Evolutionary conservation across 73 alveolate species (phyloP).

Genomic region (Uronychia setigera): DNA sequence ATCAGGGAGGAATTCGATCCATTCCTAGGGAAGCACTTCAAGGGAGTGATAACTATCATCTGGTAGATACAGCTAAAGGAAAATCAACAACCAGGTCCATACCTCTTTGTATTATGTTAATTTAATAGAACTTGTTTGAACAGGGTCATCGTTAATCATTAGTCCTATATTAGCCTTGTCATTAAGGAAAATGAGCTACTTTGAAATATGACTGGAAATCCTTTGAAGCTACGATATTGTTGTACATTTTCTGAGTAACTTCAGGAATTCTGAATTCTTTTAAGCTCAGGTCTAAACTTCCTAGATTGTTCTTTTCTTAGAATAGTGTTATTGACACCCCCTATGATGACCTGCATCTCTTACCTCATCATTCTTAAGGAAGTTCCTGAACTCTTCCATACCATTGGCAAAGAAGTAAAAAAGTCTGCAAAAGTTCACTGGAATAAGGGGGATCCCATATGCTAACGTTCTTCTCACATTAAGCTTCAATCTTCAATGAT

Average conservation of each 20-base stretch:
- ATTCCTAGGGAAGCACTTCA: constrained; percentile 50
- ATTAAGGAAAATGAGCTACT: constrained; percentile 25
- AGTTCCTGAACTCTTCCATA: neutral
- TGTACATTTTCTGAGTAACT: neutral
- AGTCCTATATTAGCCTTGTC: neutral
- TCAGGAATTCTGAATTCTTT: neutral
- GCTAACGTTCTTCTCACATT: neutral
- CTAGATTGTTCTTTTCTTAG: neutral
- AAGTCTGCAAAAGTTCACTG: neutral
- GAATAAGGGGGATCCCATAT: neutral
- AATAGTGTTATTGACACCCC: neutral
- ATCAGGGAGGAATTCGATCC: constrained; percentile 35
- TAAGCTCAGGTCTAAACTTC: neutral
- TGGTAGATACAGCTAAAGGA: constrained; percentile 27
- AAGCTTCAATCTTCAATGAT: neutral
- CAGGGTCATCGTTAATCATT: neutral
- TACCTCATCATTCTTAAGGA: neutral
- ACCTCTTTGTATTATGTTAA: neutral
- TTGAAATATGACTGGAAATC: neutral
- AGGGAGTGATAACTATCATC: constrained; percentile 39
- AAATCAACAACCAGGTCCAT: constrained; percentile 12
- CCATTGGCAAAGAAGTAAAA: neutral
- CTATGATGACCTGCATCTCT: neutral
- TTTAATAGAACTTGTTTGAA: neutral
- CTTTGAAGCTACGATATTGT: constrained; percentile 20